Evolutionary conservation across 176 grass and related monocot species (phyloP).

Genomic region (Cenchrus fungigraminus): DNA sequence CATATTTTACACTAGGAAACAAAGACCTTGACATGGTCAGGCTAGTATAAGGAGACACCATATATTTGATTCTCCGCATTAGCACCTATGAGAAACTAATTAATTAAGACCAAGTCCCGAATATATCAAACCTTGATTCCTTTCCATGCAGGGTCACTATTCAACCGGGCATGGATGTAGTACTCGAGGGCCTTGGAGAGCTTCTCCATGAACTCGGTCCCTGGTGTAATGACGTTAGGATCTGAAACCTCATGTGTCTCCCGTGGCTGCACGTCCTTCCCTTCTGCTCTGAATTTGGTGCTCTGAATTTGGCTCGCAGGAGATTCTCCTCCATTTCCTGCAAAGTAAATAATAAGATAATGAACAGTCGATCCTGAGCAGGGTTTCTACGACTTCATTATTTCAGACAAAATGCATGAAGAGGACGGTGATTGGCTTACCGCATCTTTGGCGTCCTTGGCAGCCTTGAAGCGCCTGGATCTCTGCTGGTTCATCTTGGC

Average conservation of each 20-base stretch:
- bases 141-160: slow-evolving; percentile 53
- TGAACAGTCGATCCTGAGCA: background rate
- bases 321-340: slow-evolving; percentile 55
- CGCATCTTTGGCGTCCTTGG: slow-evolving; percentile 57
- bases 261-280: slow-evolving; percentile 8
- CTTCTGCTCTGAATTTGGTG: slow-evolving; percentile 29
- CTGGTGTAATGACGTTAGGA: slow-evolving; percentile 67
- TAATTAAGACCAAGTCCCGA: background rate
- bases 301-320: slow-evolving; percentile 40
- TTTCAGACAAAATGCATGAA: background rate
- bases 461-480: slow-evolving; percentile 60
- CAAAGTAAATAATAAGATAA: background rate
- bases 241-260: slow-evolving; percentile 31
- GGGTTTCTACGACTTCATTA: background rate
- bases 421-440: slow-evolving; percentile 1
- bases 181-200: slow-evolving; percentile 55
- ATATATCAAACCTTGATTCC: slow-evolving; percentile 55
- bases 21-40: background rate
- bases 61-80: background rate
- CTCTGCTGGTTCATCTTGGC: slow-evolving; percentile 90
- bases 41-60: background rate
- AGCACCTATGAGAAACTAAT: background rate
- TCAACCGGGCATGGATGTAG: slow-evolving; percentile 55
- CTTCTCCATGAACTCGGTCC: slow-evolving; percentile 77
- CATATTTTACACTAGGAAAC: background rate